A percentile compares a stretch with the other conserved stretches of the same genome.
Conservation (phyloP, 768 basidiomycete species). For the Cyathus striatus region DNA sequence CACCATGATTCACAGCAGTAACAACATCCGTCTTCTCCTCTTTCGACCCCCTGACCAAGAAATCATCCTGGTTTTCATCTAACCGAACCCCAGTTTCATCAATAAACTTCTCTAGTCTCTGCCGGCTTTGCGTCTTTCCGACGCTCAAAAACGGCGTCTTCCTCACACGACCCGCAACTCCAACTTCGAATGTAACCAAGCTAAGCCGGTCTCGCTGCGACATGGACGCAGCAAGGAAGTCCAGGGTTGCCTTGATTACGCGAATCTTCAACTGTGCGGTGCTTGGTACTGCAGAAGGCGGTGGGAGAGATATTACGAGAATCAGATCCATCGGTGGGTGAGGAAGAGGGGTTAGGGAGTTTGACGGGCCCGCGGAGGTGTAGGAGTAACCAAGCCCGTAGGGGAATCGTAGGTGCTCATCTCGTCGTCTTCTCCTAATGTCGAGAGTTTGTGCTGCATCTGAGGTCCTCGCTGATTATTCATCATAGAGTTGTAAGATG, state of each 20-base stretch:
- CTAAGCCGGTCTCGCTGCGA: slow-evolving; percentile 78
- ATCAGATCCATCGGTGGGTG: slow-evolving; percentile 92
- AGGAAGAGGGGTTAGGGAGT: slow-evolving; percentile 73
- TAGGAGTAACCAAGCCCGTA: slow-evolving; percentile 66
- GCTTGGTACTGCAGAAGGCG: slow-evolving; percentile 62
- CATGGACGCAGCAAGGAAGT: slow-evolving; percentile 78
- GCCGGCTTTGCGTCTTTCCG: slow-evolving; percentile 64
- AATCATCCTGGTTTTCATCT: slow-evolving; percentile 40
- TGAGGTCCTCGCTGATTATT: slow-evolving; percentile 27
- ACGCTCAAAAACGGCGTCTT: slow-evolving; percentile 90
- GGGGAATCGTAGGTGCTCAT: slow-evolving; percentile 52
- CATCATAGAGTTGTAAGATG: slow-evolving; percentile 58
- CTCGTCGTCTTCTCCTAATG: slow-evolving; percentile 72
- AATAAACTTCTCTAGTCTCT: slow-evolving; percentile 71
- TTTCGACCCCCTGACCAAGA: slow-evolving; percentile 66
- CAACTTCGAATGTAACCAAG: slow-evolving; percentile 91
- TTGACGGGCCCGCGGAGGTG: slow-evolving; percentile 69
- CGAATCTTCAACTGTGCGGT: slow-evolving; percentile 84
- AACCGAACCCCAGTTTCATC: slow-evolving; percentile 53
- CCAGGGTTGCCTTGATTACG: slow-evolving; percentile 83
- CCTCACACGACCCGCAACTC: slow-evolving; percentile 72
- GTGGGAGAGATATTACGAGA: slow-evolving; percentile 84
- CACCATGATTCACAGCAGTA: slow-evolving; percentile 95
- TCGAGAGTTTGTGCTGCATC: slow-evolving; percentile 48
- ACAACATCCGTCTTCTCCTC: slow-evolving; percentile 98